Evolutionary conservation across 208 protist genomes (phyloP), one percentile per base, ranked within the genome.

Genomic region (Wallacemonas sp.): DNA sequence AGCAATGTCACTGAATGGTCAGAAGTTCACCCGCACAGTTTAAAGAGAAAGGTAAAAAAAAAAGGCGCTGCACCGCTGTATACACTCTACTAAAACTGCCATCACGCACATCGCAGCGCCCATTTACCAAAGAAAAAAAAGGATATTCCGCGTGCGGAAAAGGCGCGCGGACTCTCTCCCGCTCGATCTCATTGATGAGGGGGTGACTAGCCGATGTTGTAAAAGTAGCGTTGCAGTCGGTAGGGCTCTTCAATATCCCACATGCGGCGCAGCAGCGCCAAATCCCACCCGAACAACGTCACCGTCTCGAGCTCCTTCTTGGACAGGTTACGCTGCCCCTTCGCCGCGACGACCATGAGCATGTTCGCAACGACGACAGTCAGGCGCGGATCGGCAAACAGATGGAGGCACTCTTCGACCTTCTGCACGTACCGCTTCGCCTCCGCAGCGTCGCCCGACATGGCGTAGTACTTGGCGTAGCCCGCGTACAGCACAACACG

Each of bases 141-240:
- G n/a, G n/a, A n/a, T n/a, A n/a, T n/a, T n/a, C n/a, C n/a, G n/a
- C n/a, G n/a, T n/a, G n/a, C n/a, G n/a, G n/a, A n/a, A n/a, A n/a
- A n/a, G n/a, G n/a, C n/a, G n/a, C n/a, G n/a, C n/a, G n/a, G n/a
- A n/a, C n/a, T n/a, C n/a, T n/a, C n/a, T n/a, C n/a, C n/a, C n/a
- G n/a, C n/a, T n/a, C n/a, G n/a, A n/a, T n/a, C n/a, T n/a, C n/a
- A n/a, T n/a, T n/a, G n/a, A n/a, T n/a, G n/a, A n/a, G n/a, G n/a
- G n/a, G n/a, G n/a, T n/a, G n/a, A n/a, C n/a, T n/a, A n/a, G n/a
- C n/a, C n/a, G n/a, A n/a, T n/a, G n/a, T n/a, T n/a, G n/a, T n/a
- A n/a, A n/a, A 70, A 63, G 30, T 34, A 63, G 26, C 37, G 38
- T 39, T 48, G 37, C 4, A 63, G 10, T 34, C 17, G 21, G 30